Evolutionary conservation across 768 basidiomycete genomes (phyloP).

Genomic region (Cystobasidiopsis lactophilus): DNA sequence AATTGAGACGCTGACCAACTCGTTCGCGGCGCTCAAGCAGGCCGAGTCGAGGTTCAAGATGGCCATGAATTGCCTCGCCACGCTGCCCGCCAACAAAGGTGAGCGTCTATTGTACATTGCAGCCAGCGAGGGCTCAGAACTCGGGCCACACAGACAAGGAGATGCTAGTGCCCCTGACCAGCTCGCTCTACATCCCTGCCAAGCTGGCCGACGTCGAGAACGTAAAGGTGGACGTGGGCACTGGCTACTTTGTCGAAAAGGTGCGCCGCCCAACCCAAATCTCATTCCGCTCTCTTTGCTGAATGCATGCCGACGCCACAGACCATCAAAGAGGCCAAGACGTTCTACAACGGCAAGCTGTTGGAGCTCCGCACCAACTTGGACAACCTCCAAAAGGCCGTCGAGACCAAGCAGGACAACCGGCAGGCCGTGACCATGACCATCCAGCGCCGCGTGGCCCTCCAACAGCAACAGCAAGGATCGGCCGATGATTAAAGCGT

Average conservation of each 20-base stretch:
- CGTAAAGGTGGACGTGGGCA: constrained; percentile 86
- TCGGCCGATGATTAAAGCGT: neutral
- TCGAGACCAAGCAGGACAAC: constrained; percentile 65
- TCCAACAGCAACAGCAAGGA: neutral
- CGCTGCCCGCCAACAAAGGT: constrained; percentile 43
- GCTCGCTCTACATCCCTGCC: constrained; percentile 86
- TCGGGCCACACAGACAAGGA: constrained; percentile 42
- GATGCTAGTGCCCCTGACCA: constrained; percentile 75
- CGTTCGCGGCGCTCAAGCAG: constrained; percentile 75
- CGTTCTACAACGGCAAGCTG: constrained; percentile 60
- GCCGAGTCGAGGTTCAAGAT: constrained; percentile 75
- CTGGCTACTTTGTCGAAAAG: constrained; percentile 91
- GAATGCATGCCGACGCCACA: constrained; percentile 22
- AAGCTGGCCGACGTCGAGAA: constrained; percentile 59
- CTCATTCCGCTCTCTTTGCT: neutral
- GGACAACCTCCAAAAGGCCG: constrained; percentile 66
- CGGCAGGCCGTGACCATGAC: constrained; percentile 9
- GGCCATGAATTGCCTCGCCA: constrained; percentile 47
- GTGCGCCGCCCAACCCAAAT: constrained; percentile 27
- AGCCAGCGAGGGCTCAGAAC: neutral
- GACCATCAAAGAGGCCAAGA: constrained; percentile 57
- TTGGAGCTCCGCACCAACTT: constrained; percentile 63
- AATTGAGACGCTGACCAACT: constrained; percentile 69
- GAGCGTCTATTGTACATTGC: constrained; percentile 1
- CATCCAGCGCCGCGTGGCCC: neutral